phyloP scores from a whole-genome alignment of 176 grass and related monocot genomes.

The Echinochloa phyllopogon region DNA sequence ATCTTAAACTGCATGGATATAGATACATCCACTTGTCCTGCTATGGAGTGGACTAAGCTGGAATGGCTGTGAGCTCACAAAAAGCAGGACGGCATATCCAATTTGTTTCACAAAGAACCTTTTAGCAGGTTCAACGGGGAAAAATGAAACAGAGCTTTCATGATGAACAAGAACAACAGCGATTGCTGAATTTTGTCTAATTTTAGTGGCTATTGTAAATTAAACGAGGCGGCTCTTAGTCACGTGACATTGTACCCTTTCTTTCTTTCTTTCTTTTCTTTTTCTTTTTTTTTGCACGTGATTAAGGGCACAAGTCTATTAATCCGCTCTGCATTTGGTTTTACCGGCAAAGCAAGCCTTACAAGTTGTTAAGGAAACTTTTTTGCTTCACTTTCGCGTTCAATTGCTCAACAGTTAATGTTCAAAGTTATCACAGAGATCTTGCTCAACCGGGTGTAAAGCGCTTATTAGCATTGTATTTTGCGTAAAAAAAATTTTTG shows the following conservation, averaged over 20 bases:
- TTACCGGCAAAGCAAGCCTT: too few relatives aligned
- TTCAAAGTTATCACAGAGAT: not conserved
- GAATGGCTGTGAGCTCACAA: not conserved
- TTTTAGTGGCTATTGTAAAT: too few relatives aligned
- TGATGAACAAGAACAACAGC: too few relatives aligned
- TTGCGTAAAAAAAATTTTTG: not conserved
- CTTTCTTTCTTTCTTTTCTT: too few relatives aligned
- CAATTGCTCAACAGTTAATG: not conserved
- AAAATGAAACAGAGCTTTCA: too few relatives aligned
- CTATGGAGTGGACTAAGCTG: not conserved
- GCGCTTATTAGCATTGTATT: not conserved
- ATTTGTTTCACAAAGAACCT: not conserved
- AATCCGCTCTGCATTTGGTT: too few relatives aligned
- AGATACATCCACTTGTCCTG: not conserved
- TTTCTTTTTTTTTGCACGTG: too few relatives aligned
- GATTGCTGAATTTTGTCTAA: too few relatives aligned
- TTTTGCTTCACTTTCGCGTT: not conserved
- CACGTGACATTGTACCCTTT: too few relatives aligned
- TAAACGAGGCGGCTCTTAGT: too few relatives aligned
- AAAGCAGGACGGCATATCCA: not conserved
- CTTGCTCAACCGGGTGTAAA: conserved; percentile 12
- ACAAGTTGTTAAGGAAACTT: too few relatives aligned
- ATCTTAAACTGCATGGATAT: not conserved
- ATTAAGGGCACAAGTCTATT: too few relatives aligned
- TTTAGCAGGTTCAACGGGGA: not conserved